These are phyloP conservation scores for Xanthoceras sorbifolium DNA, from an alignment of 345 rosid species.

Conservation along the genomic window DNA sequence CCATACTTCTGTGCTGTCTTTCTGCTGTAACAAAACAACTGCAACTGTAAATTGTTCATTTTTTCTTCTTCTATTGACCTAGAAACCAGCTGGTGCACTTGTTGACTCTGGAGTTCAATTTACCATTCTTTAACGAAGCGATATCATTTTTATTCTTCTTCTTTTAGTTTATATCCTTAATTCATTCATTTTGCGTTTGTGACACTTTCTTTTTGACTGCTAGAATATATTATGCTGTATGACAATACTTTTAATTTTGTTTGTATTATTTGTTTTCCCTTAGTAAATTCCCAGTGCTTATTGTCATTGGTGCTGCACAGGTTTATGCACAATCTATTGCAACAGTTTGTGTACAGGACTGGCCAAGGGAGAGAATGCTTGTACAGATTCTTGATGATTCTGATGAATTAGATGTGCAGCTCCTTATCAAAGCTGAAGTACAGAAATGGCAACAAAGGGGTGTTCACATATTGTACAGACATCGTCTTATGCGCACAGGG, in stretches of 20 bases:
- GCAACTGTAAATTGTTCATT: background rate
- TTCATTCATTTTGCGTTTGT: background rate
- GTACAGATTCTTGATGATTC: constrained; percentile 89
- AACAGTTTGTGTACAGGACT: constrained; percentile 75
- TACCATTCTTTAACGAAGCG: too few species aligned
- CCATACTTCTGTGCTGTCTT: background rate
- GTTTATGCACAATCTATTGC: constrained; percentile 85
- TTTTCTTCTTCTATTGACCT: background rate
- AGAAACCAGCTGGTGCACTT: background rate
- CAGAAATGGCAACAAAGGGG: constrained; percentile 94
- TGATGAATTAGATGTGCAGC: constrained; percentile 72
- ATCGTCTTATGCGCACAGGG: constrained; percentile 85
- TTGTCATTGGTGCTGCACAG: constrained; percentile 33
- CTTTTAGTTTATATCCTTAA: background rate
- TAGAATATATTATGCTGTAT: background rate
- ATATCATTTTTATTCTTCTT: background rate
- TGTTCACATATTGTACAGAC: constrained; percentile 69
- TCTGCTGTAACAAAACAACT: background rate
- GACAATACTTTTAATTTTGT: background rate
- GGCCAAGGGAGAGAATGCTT: constrained; percentile 94
- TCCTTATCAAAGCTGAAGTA: constrained; percentile 80
- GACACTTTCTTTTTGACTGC: background rate
- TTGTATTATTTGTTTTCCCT: background rate
- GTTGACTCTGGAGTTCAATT: background rate
- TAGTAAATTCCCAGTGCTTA: background rate